A percentile compares a stretch with the other conserved stretches of the same genome.
Evolutionary conservation across 2,329 filamentous ascomycete genomes (phyloP).

Genomic region (Parastagonospora avenae): DNA sequence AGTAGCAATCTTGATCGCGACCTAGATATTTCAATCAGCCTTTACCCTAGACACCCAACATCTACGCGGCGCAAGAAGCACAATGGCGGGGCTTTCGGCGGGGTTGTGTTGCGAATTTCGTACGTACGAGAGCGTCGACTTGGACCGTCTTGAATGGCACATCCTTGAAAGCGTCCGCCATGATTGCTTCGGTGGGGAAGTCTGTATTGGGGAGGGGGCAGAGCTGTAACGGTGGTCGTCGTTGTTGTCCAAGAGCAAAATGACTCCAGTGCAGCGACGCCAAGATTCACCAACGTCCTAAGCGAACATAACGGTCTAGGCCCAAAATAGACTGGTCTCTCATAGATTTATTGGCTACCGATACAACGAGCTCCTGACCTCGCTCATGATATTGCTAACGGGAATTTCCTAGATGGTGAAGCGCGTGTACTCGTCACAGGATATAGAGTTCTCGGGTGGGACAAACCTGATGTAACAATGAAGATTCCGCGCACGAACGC

Average conservation of each 20-base stretch:
- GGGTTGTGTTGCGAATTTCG: conserved; percentile 41
- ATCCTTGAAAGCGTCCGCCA: conserved; percentile 46
- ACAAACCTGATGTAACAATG: not conserved
- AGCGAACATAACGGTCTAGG: conserved; percentile 19
- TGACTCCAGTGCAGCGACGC: conserved; percentile 19
- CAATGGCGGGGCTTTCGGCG: conserved; percentile 36
- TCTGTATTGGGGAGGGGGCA: conserved; percentile 13
- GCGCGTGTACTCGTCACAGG: no score
- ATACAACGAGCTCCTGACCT: not conserved
- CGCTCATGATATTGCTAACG: no score
- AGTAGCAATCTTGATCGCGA: conserved; percentile 98
- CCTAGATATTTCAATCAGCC: conserved; percentile 57
- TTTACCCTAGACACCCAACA: not conserved
- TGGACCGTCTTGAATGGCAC: conserved; percentile 81
- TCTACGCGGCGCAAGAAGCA: conserved; percentile 11
- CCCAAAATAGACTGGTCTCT: conserved; percentile 18
- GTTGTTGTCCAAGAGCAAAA: conserved; percentile 24
- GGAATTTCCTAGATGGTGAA: no score
- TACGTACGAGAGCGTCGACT: conserved; percentile 87
- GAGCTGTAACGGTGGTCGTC: conserved; percentile 23
- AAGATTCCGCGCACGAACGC: not conserved
- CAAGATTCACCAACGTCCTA: conserved; percentile 24
- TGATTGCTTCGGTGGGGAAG: conserved; percentile 26
- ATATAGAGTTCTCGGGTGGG: not conserved
- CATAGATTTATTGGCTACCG: no score